A percentile compares a stretch with the other conserved stretches of the same genome.
phyloP scores from a whole-genome alignment of 2,329 filamentous ascomycete genomes.

The Botryosphaeria dothidea region DNA sequence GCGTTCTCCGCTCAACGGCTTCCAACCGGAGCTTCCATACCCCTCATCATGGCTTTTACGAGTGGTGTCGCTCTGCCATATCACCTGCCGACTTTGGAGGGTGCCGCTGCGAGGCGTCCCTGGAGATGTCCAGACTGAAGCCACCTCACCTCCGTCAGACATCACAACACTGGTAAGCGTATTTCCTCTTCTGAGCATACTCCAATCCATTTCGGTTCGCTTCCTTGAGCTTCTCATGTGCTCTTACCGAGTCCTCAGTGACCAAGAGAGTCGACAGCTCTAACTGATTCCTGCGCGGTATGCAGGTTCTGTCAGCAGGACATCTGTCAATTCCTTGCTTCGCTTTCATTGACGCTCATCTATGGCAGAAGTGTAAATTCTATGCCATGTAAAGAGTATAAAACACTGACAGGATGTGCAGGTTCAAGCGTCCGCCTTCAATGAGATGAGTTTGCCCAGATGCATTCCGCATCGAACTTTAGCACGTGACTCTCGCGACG shows the following conservation, averaged over 20 bases:
- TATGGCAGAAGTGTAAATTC: background rate
- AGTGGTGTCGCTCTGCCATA: no score
- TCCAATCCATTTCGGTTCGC: no score
- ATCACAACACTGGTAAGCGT: background rate
- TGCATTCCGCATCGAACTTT: background rate
- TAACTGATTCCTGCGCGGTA: background rate
- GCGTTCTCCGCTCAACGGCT: background rate
- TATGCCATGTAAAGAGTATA: background rate
- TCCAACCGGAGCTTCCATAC: background rate
- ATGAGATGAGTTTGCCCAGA: background rate
- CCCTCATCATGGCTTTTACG: background rate
- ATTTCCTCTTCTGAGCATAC: background rate
- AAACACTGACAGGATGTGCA: background rate
- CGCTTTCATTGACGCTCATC: background rate
- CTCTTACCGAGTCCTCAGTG: background rate
- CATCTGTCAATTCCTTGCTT: background rate
- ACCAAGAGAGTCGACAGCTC: background rate
- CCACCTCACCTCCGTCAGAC: background rate
- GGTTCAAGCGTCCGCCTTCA: background rate
- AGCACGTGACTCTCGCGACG: background rate
- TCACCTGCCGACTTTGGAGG: background rate
- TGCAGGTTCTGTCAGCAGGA: background rate
- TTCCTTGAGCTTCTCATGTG: background rate
- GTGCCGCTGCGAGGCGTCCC: background rate
- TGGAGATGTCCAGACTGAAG: background rate